Conservation (phyloP, 2,329 filamentous ascomycete genomes). For the Sporothrix schenckii region DNA sequence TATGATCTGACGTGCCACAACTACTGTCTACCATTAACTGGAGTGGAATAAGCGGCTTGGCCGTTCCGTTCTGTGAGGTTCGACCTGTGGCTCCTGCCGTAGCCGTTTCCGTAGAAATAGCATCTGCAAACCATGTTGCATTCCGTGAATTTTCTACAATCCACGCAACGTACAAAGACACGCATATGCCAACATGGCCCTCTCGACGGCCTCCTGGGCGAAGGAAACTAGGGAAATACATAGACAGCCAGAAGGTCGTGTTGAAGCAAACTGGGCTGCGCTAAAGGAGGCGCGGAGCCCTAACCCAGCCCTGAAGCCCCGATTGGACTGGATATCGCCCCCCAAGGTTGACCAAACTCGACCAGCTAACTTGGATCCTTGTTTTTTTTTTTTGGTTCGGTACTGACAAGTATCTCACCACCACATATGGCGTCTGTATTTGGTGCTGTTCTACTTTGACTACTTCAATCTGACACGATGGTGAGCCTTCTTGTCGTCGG, state of each 20-base stretch:
- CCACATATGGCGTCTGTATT: slow-evolving; percentile 4
- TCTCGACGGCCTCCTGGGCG: neutral
- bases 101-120: neutral
- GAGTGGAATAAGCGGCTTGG: slow-evolving; percentile 4
- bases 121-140: neutral
- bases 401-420: neutral
- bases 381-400: neutral
- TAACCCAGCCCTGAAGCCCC: slow-evolving; percentile 1
- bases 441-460: neutral
- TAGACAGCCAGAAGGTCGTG: neutral
- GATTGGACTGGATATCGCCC: neutral
- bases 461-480: neutral
- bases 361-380: neutral
- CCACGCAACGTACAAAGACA: too few relatives aligned
- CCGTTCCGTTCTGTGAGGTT: neutral
- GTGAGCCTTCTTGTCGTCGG: neutral
- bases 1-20: neutral
- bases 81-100: neutral
- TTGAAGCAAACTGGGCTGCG: slow-evolving; percentile 14
- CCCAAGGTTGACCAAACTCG: neutral
- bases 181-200: neutral
- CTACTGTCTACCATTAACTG: neutral
- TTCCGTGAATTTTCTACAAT: neutral
- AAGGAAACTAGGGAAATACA: neutral
- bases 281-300: slow-evolving; percentile 17